Evolutionary conservation across 73 alveolate species (phyloP), one percentile per base, ranked within the genome.

Genomic region (Stentor roeselii): DNA sequence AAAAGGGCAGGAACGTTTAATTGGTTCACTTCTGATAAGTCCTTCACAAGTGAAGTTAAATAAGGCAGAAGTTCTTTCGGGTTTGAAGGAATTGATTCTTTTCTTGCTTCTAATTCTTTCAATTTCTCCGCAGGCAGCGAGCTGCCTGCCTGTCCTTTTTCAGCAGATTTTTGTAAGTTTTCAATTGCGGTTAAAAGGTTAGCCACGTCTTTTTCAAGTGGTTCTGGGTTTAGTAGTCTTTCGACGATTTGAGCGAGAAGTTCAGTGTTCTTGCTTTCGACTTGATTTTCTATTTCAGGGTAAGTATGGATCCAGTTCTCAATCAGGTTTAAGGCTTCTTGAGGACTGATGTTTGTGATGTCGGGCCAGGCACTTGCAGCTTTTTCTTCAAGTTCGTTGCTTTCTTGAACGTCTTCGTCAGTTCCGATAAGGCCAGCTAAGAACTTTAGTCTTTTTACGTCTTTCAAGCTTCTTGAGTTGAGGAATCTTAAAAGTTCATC

Each of bases 311-410:
- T 27, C 21, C 34, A 32, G 11, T n/a, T 32, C 21, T 67, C 80
- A 67, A 67, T 67, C 1, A 67, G 37, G 42, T 67, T 40, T 30
- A 67, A n/a, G 2, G 80, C 80, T 67, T 67, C 41, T 2, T 67
- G 41, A 30, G 80, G 37, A 67, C 41, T 67, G 21, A 27, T 27
- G 14, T 36, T 36, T 21, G 21, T 32, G 34, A 21, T 21, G 41
- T 67, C 80, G 1, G 15, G 21, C 21, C 21, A 0, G 27, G 41
- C 21, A 32, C 14, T 40, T 30, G 27, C 34, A 67, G 80, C 80
- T 67, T 67, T 32, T 67, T 67, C 37, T 67, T 21, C 37, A 21
- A 67, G 37, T 32, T 0, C 80, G 11, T 67, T n/a, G 41, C 41
- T 21, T 34, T 67, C 80, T 0, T 32, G 27, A 67, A 67, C 41